Conservation (phyloP, 441 rosid genomes). For the Pelargonium myrrhifolium region DNA sequence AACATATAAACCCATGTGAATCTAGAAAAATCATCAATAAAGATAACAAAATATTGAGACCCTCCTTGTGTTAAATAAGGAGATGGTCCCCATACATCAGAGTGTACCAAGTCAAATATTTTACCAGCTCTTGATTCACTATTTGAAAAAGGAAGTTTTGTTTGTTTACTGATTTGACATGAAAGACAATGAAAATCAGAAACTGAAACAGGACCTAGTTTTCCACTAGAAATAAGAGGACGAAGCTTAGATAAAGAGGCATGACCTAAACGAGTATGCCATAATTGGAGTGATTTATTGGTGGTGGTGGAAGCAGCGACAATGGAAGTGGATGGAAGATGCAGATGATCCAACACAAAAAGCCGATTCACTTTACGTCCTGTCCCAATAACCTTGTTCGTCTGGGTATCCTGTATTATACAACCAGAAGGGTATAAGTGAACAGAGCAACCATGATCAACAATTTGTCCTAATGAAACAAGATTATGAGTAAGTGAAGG, state of each 20-base stretch:
- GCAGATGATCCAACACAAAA: slow-evolving; percentile 14
- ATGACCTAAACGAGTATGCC: slow-evolving; percentile 11
- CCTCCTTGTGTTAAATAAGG: not conserved
- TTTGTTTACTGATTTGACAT: slow-evolving; percentile 4
- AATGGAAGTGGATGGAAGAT: not conserved
- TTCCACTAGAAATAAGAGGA: not conserved
- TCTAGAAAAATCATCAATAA: slow-evolving; percentile 7
- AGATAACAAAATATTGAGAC: not conserved
- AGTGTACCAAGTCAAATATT: slow-evolving; percentile 8
- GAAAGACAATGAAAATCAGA: not conserved
- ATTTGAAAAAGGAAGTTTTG: not conserved
- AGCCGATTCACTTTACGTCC: slow-evolving; percentile 1
- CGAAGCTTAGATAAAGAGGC: not conserved
- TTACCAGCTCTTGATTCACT: not conserved
- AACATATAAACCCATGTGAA: slow-evolving; percentile 12
- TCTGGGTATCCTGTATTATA: slow-evolving; percentile 10
- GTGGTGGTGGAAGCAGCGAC: not conserved
- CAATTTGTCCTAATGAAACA: slow-evolving; percentile 4
- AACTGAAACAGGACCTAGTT: not conserved
- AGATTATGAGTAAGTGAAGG: slow-evolving; percentile 11
- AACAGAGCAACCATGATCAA: slow-evolving; percentile 3
- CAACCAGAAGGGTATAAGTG: slow-evolving; percentile 1
- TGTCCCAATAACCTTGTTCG: slow-evolving; percentile 10
- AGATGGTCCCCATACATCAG: not conserved
- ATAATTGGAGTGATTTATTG: not conserved